These are phyloP conservation scores for Pleurotus citrinopileatus DNA, from an alignment of 768 basidiomycete species.

Conservation along the genomic window DNA sequence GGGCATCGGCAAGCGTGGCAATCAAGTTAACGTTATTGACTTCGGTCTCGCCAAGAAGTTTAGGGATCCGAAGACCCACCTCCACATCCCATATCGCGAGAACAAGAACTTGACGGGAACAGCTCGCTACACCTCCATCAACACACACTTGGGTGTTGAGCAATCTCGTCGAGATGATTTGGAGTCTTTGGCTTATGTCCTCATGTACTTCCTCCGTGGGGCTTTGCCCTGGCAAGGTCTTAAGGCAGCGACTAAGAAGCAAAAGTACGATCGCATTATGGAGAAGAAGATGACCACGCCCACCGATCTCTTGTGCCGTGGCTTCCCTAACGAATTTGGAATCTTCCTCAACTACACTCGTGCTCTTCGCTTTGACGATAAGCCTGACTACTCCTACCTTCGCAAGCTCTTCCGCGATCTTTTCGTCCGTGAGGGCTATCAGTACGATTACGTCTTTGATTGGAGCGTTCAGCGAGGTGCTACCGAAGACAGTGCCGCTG, in stretches of 20 bases:
- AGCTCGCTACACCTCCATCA: constrained; percentile 98
- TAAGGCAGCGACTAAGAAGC: constrained; percentile 99
- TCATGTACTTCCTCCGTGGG: constrained; percentile 99
- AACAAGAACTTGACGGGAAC: constrained; percentile 99
- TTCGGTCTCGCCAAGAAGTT: constrained; percentile 99
- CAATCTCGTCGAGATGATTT: constrained; percentile 98
- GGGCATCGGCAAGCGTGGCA: constrained; percentile 99
- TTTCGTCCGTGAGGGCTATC: constrained; percentile 95
- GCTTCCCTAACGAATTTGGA: constrained; percentile 99
- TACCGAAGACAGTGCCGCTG: constrained; percentile 63
- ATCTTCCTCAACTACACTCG: constrained; percentile 99
- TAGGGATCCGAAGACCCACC: constrained; percentile 98
- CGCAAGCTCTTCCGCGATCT: constrained; percentile 99
- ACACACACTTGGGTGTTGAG: constrained; percentile 97
- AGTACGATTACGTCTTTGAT: constrained; percentile 99
- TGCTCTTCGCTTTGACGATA: constrained; percentile 98
- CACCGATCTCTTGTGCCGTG: constrained; percentile 94
- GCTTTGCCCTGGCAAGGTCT: constrained; percentile 98
- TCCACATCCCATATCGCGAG: constrained; percentile 99
- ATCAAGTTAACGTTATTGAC: constrained; percentile 98
- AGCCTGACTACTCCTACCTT: constrained; percentile 99
- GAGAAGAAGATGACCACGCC: constrained; percentile 99
- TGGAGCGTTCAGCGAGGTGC: constrained; percentile 88
- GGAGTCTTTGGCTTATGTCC: constrained; percentile 96
- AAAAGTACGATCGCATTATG: constrained; percentile 99